These are phyloP conservation scores for Cladosporium sp. DNA, from an alignment of 2,329 filamentous ascomycete species.

Conservation along the genomic window DNA sequence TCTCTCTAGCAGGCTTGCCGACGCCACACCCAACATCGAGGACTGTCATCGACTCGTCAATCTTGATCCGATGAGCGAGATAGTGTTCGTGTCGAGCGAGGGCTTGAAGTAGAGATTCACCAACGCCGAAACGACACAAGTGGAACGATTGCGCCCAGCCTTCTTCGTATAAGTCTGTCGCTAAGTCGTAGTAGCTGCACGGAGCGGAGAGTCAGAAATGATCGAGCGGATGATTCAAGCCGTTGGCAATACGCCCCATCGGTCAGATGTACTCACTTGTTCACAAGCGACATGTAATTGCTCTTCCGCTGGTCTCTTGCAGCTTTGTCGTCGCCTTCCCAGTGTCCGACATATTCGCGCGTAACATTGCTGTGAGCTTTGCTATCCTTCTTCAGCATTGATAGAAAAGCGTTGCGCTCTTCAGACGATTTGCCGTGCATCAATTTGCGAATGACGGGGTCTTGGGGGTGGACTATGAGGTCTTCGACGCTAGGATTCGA, in stretches of 20 bases:
- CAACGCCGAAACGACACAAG: slow-evolving; percentile 82
- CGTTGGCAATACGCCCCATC: neutral
- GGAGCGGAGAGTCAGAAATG: neutral
- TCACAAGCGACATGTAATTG: slow-evolving; percentile 2
- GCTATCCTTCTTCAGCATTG: slow-evolving; percentile 85
- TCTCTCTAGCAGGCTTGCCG: slow-evolving; percentile 28
- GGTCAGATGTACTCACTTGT: neutral
- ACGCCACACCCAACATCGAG: slow-evolving; percentile 33
- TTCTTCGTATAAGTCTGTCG: slow-evolving; percentile 94
- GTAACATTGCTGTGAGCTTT: slow-evolving; percentile 66
- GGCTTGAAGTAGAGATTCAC: slow-evolving; percentile 78
- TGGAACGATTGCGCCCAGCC: slow-evolving; percentile 93
- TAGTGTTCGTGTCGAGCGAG: slow-evolving; percentile 51
- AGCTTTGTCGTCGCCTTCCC: slow-evolving; percentile 78
- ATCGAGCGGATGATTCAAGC: neutral
- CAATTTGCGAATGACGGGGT: slow-evolving; percentile 33
- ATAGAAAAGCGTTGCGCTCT: slow-evolving; percentile 61
- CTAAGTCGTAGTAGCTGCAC: slow-evolving; percentile 81
- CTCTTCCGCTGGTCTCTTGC: slow-evolving; percentile 72
- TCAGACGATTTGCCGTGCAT: slow-evolving; percentile 66
- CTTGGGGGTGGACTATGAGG: slow-evolving; percentile 2
- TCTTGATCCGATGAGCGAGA: slow-evolving; percentile 23
- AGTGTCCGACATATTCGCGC: slow-evolving; percentile 70
- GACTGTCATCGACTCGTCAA: slow-evolving; percentile 25
- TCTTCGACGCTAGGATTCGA: neutral